phyloP scores from a whole-genome alignment of 1,139 yeast species.

The Taphrina wiesneri region DNA sequence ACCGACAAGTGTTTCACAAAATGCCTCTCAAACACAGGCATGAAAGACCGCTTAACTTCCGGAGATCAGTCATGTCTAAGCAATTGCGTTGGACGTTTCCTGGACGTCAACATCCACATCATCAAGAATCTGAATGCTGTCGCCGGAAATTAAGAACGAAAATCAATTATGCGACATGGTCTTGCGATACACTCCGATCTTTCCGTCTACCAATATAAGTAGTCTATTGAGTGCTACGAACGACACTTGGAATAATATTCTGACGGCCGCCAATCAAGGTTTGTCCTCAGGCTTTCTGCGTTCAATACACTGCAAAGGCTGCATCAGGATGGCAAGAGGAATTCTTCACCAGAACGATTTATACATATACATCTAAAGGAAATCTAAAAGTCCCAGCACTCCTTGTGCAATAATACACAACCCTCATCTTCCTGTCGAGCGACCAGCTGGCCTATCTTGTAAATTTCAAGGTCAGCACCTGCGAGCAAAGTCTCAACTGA shows the following conservation, averaged over 20 bases:
- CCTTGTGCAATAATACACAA: slow-evolving; percentile 38
- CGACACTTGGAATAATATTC: too few species aligned
- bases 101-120: slow-evolving; percentile 35
- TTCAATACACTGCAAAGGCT: too few species aligned
- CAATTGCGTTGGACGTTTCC: slow-evolving; percentile 34
- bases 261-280: too few species aligned
- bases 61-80: slow-evolving; percentile 29
- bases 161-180: too few species aligned
- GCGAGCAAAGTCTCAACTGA: slow-evolving; percentile 57
- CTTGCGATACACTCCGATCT: too few species aligned
- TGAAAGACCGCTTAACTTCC: slow-evolving; percentile 22
- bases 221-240: too few species aligned
- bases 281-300: too few species aligned
- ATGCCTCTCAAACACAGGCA: slow-evolving; percentile 24
- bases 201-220: too few species aligned
- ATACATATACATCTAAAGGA: background rate
- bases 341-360: too few species aligned
- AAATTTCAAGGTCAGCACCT: slow-evolving; percentile 65
- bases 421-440: slow-evolving; percentile 41
- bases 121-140: slow-evolving; percentile 31
- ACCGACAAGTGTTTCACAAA: slow-evolving; percentile 34
- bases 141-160: slow-evolving; percentile 22
- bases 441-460: slow-evolving; percentile 72
- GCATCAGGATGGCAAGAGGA: too few species aligned
- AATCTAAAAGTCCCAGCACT: slow-evolving; percentile 34